phyloP scores from a whole-genome alignment of 768 basidiomycete species.

The Pleurotus sapidus region DNA sequence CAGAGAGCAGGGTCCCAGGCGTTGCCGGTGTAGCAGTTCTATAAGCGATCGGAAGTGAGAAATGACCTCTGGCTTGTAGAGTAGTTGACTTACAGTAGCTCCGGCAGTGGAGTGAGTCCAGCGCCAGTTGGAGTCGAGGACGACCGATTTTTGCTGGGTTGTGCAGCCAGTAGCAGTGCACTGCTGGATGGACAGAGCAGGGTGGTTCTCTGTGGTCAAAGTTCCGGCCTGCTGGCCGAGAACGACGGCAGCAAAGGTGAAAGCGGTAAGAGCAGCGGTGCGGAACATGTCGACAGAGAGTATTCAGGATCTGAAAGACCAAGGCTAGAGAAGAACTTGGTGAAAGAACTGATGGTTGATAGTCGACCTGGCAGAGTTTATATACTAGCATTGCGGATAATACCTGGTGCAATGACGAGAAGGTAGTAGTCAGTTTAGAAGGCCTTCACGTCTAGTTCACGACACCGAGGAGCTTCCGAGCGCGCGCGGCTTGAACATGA shows the following conservation, averaged over 20 bases:
- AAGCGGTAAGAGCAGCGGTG: conserved; percentile 13
- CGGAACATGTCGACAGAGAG: conserved; percentile 16
- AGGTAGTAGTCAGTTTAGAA: too few relatives aligned
- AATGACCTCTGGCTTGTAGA: too few relatives aligned
- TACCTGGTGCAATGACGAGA: too few relatives aligned
- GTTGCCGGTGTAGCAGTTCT: conserved; percentile 36
- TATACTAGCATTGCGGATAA: too few relatives aligned
- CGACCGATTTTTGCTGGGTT: conserved; percentile 18
- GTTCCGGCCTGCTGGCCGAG: conserved; percentile 37
- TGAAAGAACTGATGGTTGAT: too few relatives aligned
- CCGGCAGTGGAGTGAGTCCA: conserved; percentile 27
- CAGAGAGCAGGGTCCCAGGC: conserved; percentile 35
- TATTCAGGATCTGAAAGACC: too few relatives aligned
- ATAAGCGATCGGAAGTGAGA: background rate
- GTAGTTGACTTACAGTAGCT: conserved; percentile 16
- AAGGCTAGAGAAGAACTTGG: too few relatives aligned
- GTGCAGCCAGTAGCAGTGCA: conserved; percentile 30
- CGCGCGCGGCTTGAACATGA: too few relatives aligned
- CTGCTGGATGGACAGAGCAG: conserved; percentile 25
- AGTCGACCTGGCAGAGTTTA: too few relatives aligned
- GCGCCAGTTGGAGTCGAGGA: conserved; percentile 38
- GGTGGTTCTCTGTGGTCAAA: conserved; percentile 32
- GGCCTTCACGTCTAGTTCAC: too few relatives aligned
- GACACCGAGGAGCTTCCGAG: too few relatives aligned
- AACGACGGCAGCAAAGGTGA: conserved; percentile 20